Percentiles rank a stretch among this genome's conserved stretches.
These are phyloP conservation scores for Gossypium rotundifolium DNA, from an alignment of 345 rosid species.

Conservation along the genomic window DNA sequence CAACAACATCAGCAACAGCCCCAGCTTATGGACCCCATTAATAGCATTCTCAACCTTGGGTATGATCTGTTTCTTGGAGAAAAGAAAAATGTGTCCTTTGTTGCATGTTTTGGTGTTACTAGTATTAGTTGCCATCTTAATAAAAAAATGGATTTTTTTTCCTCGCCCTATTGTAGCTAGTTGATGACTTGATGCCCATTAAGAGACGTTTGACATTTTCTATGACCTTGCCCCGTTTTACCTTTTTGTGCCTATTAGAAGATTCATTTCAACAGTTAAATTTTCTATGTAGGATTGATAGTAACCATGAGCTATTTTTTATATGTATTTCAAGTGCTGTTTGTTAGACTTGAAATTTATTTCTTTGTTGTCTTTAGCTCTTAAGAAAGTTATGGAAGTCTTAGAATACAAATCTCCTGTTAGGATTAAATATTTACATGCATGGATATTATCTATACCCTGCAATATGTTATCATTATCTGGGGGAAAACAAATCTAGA, in stretches of 20 bases:
- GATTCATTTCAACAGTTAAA: neutral
- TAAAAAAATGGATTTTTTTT: neutral
- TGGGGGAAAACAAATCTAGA: neutral
- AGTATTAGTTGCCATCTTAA: neutral
- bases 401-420: neutral
- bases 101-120: neutral
- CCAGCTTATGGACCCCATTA: slow-evolving; percentile 78
- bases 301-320: neutral
- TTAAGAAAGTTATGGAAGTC: neutral
- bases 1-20: slow-evolving; percentile 50
- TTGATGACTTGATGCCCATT: neutral
- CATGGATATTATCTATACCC: neutral
- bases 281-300: neutral
- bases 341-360: neutral
- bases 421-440: neutral
- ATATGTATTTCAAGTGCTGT: neutral
- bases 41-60: slow-evolving; percentile 86
- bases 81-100: slow-evolving; percentile 19
- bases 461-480: neutral
- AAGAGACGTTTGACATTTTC: neutral
- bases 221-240: neutral
- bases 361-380: neutral
- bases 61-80: slow-evolving; percentile 26
- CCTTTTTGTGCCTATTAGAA: neutral
- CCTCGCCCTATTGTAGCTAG: neutral